Conservation (phyloP, 176 grass and related monocot species). For the Guadua angustifolia region DNA sequence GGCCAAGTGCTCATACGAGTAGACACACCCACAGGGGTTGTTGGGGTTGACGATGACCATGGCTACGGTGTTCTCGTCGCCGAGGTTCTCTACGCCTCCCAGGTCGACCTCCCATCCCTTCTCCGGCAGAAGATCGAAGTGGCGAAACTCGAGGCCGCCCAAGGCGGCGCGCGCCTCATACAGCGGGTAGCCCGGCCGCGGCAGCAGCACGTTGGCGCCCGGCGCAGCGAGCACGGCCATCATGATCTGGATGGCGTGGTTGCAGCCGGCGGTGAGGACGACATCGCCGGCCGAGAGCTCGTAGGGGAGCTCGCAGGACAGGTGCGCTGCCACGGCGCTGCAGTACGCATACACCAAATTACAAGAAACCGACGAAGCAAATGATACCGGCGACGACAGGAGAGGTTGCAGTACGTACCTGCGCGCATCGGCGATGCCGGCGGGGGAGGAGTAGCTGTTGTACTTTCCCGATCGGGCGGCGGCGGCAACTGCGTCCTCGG, state of each 20-base stretch:
- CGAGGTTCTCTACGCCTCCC: conserved; percentile 51
- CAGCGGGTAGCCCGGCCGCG: conserved; percentile 48
- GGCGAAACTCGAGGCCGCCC: conserved; percentile 40
- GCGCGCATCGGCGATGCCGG: conserved; percentile 32
- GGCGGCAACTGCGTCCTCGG: conserved; percentile 28
- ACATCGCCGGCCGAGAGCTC: conserved; percentile 44
- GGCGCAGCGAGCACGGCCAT: conserved; percentile 44
- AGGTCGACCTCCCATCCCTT: conserved; percentile 63
- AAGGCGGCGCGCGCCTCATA: conserved; percentile 40
- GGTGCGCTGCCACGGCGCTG: conserved; percentile 58
- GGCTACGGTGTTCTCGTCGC: conserved; percentile 59
- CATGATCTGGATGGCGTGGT: conserved; percentile 56
- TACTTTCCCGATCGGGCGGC: conserved; percentile 9
- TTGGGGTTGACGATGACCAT: conserved; percentile 56
- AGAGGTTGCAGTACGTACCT: not conserved
- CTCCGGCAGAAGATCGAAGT: conserved; percentile 58
- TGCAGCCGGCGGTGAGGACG: conserved; percentile 55
- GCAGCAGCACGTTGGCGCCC: conserved; percentile 59
- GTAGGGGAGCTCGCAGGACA: conserved; percentile 60
- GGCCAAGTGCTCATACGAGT: conserved; percentile 49
- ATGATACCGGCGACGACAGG: too few relatives aligned
- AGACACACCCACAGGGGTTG: conserved; percentile 66
- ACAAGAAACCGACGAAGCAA: too few relatives aligned
- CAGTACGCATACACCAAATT: not conserved
- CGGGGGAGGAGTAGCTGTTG: conserved; percentile 27